phyloP scores from a whole-genome alignment of 2,329 filamentous ascomycete species.

The Pseudocercospora musae region DNA sequence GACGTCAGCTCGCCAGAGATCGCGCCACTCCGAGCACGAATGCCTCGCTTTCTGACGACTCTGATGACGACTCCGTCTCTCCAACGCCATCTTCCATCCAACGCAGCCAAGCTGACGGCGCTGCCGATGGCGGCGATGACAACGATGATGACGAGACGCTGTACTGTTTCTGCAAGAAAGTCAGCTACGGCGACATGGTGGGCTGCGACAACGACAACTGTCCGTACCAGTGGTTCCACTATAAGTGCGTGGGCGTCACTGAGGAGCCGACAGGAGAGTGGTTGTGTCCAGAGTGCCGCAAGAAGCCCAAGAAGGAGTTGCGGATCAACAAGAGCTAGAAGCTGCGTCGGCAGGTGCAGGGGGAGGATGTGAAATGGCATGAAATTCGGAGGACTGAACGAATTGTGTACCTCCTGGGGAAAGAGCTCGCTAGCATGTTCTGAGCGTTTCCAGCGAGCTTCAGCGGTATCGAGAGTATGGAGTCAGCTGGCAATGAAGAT shows the following conservation, averaged over 20 bases:
- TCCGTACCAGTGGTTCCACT: conserved; percentile 84
- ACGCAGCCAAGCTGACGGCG: conserved; percentile 29
- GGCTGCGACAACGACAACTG: conserved; percentile 82
- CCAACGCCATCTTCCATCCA: conserved; percentile 34
- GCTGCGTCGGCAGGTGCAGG: neutral
- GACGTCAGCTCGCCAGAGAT: conserved; percentile 35
- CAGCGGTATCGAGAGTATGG: neutral
- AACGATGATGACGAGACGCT: conserved; percentile 52
- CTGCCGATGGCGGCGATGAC: conserved; percentile 28
- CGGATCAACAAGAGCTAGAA: conserved; percentile 19
- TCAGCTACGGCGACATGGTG: conserved; percentile 85
- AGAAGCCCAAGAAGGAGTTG: conserved; percentile 30
- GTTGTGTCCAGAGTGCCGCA: conserved; percentile 45
- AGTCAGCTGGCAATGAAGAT: neutral
- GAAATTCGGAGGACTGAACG: neutral
- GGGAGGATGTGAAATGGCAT: too few relatives aligned
- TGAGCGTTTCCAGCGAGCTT: neutral
- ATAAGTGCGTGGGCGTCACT: conserved; percentile 56
- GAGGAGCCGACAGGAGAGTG: conserved; percentile 51
- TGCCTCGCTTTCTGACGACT: conserved; percentile 27
- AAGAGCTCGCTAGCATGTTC: neutral
- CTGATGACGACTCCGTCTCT: conserved; percentile 28
- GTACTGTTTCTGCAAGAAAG: conserved; percentile 79
- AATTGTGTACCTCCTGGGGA: neutral
- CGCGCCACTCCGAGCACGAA: conserved; percentile 34